Percentiles rank a stretch among this genome's conserved stretches.
Conservation (phyloP, 75 land plant species). For the Pinus albicaulis region DNA sequence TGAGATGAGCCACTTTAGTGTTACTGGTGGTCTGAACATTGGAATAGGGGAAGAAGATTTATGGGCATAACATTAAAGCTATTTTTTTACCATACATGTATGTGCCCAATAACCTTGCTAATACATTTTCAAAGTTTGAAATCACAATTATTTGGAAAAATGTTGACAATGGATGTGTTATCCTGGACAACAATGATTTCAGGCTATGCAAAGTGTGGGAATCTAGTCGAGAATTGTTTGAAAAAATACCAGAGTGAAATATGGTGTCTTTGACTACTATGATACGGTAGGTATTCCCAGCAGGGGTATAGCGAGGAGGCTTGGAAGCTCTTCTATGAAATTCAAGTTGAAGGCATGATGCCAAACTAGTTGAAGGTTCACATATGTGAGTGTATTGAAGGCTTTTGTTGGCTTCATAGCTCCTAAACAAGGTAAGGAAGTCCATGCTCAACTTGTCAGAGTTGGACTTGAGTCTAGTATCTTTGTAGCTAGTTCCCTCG, state of each 20-base stretch:
- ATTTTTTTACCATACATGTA: slow-evolving; percentile 32
- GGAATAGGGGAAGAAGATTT: slow-evolving; percentile 50
- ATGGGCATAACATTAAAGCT: slow-evolving; percentile 35
- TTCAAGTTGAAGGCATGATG: slow-evolving; percentile 19
- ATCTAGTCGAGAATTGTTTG: slow-evolving; percentile 40
- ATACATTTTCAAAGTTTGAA: slow-evolving; percentile 62
- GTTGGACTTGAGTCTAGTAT: slow-evolving; percentile 15
- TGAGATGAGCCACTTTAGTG: slow-evolving; percentile 47
- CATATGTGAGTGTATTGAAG: slow-evolving; percentile 7
- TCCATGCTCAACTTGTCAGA: slow-evolving; percentile 10
- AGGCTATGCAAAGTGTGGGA: slow-evolving; percentile 51
- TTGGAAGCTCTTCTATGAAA: slow-evolving; percentile 7
- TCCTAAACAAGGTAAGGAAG: background rate
- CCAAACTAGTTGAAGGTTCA: slow-evolving; percentile 14
- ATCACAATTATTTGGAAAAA: slow-evolving; percentile 42
- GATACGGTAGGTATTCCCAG: slow-evolving; percentile 18
- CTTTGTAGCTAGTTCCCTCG: slow-evolving; percentile 7
- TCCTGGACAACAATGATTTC: slow-evolving; percentile 62
- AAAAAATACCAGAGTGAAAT: slow-evolving; percentile 24
- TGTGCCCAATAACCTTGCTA: slow-evolving; percentile 49
- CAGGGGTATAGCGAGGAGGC: slow-evolving; percentile 18
- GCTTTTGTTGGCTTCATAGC: background rate
- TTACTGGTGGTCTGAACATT: slow-evolving; percentile 48
- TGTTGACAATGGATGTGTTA: slow-evolving; percentile 39
- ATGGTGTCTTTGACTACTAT: slow-evolving; percentile 23